A percentile compares a stretch with the other conserved stretches of the same genome.
Conservation (phyloP, 2,329 filamentous ascomycete species). For the Aspergillus fumigatus region DNA sequence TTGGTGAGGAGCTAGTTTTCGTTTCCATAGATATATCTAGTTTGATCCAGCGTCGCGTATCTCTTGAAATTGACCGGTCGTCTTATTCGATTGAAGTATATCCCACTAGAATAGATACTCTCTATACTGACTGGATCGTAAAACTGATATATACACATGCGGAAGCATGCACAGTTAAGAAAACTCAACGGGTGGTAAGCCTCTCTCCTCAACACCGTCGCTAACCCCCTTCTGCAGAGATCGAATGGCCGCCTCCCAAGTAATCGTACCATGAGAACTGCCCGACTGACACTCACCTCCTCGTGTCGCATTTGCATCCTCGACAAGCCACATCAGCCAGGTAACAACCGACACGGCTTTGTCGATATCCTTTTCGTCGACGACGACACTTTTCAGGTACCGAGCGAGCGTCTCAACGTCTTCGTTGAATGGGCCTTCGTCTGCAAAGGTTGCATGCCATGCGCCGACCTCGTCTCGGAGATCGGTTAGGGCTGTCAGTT, state of each 20-base stretch:
- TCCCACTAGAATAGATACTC: neutral
- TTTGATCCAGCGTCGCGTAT: too few species aligned
- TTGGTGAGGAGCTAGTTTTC: slow-evolving; percentile 1
- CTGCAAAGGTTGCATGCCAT: slow-evolving; percentile 70
- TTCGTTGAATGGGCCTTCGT: slow-evolving; percentile 70
- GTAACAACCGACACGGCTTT: slow-evolving; percentile 67
- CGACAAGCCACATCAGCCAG: slow-evolving; percentile 53
- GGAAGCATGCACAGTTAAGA: slow-evolving; percentile 15
- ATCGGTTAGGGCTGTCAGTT: slow-evolving; percentile 54
- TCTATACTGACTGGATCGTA: neutral
- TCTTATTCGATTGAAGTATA: neutral
- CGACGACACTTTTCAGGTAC: slow-evolving; percentile 69
- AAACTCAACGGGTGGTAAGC: slow-evolving; percentile 44
- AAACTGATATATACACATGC: neutral
- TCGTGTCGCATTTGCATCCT: slow-evolving; percentile 33
- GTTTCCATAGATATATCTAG: neutral
- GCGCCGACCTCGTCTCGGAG: slow-evolving; percentile 68
- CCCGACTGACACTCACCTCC: slow-evolving; percentile 16
- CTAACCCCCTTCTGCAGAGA: slow-evolving; percentile 41
- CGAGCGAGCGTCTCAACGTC: slow-evolving; percentile 71
- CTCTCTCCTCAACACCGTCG: slow-evolving; percentile 40
- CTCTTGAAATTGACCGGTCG: too few species aligned
- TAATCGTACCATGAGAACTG: slow-evolving; percentile 15
- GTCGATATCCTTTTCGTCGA: slow-evolving; percentile 70
- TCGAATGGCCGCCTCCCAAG: slow-evolving; percentile 36